phyloP scores from a whole-genome alignment of 228 moss, liverwort and hornwort genomes.

The Sphagnum fallax region DNA sequence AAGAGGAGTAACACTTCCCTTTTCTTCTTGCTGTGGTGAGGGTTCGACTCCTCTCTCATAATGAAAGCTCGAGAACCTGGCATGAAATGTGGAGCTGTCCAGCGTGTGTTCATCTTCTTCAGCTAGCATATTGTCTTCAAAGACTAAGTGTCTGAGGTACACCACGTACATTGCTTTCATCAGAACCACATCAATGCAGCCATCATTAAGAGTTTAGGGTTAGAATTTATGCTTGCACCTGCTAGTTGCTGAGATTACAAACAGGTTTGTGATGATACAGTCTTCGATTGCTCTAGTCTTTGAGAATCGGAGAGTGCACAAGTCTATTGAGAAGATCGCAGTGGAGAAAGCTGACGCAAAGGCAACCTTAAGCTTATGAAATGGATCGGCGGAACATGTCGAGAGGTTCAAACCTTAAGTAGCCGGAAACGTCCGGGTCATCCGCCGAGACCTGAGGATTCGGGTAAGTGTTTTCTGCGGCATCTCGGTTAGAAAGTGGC shows the following conservation, averaged over 20 bases:
- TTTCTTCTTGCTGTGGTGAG: background rate
- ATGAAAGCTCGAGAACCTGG: conserved; percentile 22
- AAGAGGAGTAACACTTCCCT: background rate
- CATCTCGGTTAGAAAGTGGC: conserved; percentile 22
- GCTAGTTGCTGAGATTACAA: no score
- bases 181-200: conserved; percentile 21
- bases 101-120: conserved; percentile 51
- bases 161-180: conserved; percentile 51
- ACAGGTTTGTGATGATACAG: no score
- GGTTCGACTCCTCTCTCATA: background rate
- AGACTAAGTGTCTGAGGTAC: conserved; percentile 40
- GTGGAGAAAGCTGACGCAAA: no score
- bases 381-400: no score
- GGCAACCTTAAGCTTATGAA: no score
- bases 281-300: no score
- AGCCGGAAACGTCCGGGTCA: conserved; percentile 25
- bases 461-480: conserved; percentile 8
- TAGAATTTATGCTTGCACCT: no score
- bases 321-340: no score
- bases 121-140: conserved; percentile 22
- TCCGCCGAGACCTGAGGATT: conserved; percentile 25
- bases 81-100: conserved; percentile 50
- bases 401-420: conserved; percentile 23
- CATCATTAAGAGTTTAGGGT: no score
- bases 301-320: no score